Evolutionary conservation across 2,329 filamentous ascomycete genomes (phyloP), one percentile per base, ranked within the genome.

Genomic region (Ramichloridium luteum): DNA sequence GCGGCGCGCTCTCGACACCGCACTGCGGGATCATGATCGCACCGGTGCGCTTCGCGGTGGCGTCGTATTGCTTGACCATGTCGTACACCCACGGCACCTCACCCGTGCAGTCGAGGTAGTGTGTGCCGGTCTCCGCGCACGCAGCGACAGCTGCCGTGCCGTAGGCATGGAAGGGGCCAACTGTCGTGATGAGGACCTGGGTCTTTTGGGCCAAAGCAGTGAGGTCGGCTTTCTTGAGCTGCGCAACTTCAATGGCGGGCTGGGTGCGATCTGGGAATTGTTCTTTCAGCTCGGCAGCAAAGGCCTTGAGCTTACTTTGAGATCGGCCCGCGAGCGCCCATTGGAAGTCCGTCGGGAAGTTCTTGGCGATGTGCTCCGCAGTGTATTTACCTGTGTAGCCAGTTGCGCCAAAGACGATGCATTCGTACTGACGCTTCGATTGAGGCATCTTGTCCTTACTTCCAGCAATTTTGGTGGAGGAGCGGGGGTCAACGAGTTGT

Each of bases 321-420:
- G 81, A 86, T 15, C 86, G 79, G 16, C 86, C 86, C 27, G 84
- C 82, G 34, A 94, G 65, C 10, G 83, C 86, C 86, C 86, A 94
- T 62, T 74, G 84, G 39, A 93, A 56, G 52, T 83, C 72, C 12
- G 79, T 82, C 0, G 85, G 80, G 1, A 84, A 64, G 42, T 72
- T 61, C 10, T 67, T 67, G 31, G 74, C 67, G 48, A 93, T 78
- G 56, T 90, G 74, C 54, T 92, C 77, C 16, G 77, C 77, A 2
- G 75, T 75, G 44, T 80, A 67, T 43, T 73, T 77, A 23, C 86
- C 86, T 0, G 86, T 94, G 58, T 92, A 93, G 16, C 86, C 86
- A 53, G 69, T 78, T 6, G 77, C 75, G 15, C 77, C 77, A 13
- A 79, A 64, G 18, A 82, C 60, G 26, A 81, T 60, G 29, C 80